phyloP scores from a whole-genome alignment of 139 green algal species.

The Protoeuglena noctilucae region DNA sequence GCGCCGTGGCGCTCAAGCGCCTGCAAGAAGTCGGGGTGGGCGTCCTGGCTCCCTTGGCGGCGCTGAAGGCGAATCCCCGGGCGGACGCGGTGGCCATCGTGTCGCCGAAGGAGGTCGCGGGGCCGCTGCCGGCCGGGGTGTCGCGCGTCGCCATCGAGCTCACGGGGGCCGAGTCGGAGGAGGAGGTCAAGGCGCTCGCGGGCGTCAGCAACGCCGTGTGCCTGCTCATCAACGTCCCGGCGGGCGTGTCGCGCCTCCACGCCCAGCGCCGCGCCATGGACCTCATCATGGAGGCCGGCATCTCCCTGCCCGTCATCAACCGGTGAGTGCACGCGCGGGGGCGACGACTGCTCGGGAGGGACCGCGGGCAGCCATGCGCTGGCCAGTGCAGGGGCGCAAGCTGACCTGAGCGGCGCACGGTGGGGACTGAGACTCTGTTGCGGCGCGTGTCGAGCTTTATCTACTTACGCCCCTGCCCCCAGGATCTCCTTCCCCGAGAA shows the following conservation, averaged over 20 bases:
- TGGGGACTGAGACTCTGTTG: no score
- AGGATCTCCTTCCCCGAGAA: constrained; percentile 7
- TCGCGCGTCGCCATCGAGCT: constrained; percentile 18
- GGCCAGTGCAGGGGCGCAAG: no score
- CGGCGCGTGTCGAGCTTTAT: no score
- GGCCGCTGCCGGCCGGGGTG: constrained; percentile 11
- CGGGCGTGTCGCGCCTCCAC: constrained; percentile 57
- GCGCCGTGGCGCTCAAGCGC: constrained; percentile 46
- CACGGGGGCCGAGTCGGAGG: constrained; percentile 42
- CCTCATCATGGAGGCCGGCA: constrained; percentile 30
- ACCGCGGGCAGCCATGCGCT: no score
- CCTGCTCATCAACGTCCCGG: constrained; percentile 44
- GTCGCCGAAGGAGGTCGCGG: constrained; percentile 27
- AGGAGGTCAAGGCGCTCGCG: no score
- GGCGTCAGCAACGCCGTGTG: constrained; percentile 37
- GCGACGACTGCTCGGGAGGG: no score
- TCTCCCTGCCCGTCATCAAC: constrained; percentile 77
- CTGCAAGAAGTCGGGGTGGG: constrained; percentile 65
- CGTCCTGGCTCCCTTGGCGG: constrained; percentile 53
- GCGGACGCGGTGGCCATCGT: constrained; percentile 62
- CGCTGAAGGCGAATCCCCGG: constrained; percentile 51
- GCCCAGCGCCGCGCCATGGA: constrained; percentile 77
- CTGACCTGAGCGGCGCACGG: no score
- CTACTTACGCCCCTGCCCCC: no score
- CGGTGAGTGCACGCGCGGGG: no score